Evolutionary conservation across 2,329 filamentous ascomycete species (phyloP), one percentile per base, ranked within the genome.

Genomic region (Boeremia lycopersici): DNA sequence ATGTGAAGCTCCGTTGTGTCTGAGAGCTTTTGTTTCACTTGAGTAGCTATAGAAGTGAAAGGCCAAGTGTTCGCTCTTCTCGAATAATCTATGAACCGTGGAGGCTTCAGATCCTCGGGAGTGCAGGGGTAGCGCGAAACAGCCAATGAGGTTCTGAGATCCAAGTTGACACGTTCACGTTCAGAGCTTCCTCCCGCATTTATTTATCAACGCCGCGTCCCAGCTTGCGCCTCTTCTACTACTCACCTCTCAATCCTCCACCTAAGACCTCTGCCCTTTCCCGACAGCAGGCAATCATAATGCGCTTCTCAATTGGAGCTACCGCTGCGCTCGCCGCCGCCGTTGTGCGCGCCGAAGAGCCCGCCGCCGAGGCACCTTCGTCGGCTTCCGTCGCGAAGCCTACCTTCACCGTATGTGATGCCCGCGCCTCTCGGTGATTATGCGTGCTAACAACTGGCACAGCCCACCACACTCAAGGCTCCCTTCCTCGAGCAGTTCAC

Each of bases 401-500:
- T 41, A 90, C 86, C 53, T 97, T 97, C 75, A 96, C 92, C 63
- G 93, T 96, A 83, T 82, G 91, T 83, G 38, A 19, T 47, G 25
- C 58, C 25, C 28, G 26, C 28, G 19, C 15, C 29, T 10, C 3
- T 4, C 6, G 12, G 33, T 34, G 10, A 11, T 3, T 12, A 13
- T 28, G 12, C 15, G 15, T 49, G 15, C 67, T 73, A 54, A 74
- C 62, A 41, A 13, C 9, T 11, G 10, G 17, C 19, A n/a, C 72
- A 99, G 93, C 93, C 95, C 56, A 91, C 92, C 64, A 84, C 82
- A 61, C 77, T 98, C 72, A 95, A 97, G 81, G 95, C 89, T 66
- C 91, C 92, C 57, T 99, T 99, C 86, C 82, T 98, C 63, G 95
- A 99, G 83, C 95, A 99, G 79, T 99, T 99, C 83, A 96, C 91